These are phyloP conservation scores for Centella asiatica DNA, from an alignment of 129 eudicot genomes.

Conservation along the genomic window DNA sequence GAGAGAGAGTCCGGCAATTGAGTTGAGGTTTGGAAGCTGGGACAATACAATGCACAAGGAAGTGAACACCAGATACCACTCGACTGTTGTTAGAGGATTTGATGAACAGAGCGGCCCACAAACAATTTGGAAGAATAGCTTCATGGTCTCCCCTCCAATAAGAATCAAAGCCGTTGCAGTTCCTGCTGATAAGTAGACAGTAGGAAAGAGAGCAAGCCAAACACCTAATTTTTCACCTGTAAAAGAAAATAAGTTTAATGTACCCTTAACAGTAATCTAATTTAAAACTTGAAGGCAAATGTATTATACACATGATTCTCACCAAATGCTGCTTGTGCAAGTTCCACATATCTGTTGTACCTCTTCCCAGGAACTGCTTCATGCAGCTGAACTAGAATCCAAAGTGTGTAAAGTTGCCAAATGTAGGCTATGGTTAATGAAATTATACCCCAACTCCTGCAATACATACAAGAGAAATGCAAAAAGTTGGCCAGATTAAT, in stretches of 20 bases:
- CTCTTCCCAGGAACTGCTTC: constrained; percentile 95
- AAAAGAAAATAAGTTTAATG: background rate
- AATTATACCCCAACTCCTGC: constrained; percentile 93
- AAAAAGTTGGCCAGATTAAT: background rate
- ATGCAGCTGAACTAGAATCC: constrained; percentile 96
- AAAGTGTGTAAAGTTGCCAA: constrained; percentile 91
- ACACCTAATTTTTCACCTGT: constrained; percentile 82
- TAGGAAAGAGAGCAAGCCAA: constrained; percentile 94
- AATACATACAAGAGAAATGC: background rate
- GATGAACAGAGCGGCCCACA: constrained; percentile 87
- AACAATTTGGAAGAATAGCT: constrained; percentile 74
- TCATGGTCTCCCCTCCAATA: constrained; percentile 94
- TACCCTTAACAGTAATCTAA: background rate
- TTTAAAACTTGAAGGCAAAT: background rate
- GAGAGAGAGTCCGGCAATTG: constrained; percentile 91
- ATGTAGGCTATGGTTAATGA: constrained; percentile 71
- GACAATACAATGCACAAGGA: constrained; percentile 80
- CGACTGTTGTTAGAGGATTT: constrained; percentile 85
- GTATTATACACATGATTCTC: constrained; percentile 16
- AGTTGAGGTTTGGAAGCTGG: constrained; percentile 91
- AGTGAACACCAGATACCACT: constrained; percentile 96
- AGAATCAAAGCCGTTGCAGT: constrained; percentile 89
- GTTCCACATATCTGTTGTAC: constrained; percentile 90
- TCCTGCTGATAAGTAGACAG: constrained; percentile 87
- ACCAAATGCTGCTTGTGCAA: constrained; percentile 93